Percentiles rank a stretch among this genome's conserved stretches.
These are phyloP conservation scores for Oryza rufipogon DNA, from an alignment of 176 grass and related monocot species.

Conservation along the genomic window DNA sequence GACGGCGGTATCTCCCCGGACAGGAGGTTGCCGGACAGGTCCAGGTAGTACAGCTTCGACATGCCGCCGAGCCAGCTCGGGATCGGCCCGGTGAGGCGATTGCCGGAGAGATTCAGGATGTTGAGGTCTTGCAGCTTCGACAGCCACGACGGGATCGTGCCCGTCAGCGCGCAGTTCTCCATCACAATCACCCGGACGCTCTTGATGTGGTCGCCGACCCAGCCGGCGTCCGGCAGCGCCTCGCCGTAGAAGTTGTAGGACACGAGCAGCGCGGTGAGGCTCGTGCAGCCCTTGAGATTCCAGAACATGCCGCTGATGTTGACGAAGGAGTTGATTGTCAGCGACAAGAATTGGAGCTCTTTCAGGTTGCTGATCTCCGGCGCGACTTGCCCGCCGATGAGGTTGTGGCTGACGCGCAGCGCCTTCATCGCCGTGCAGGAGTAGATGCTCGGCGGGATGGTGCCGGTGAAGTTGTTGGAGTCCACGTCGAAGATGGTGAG, in stretches of 20 bases:
- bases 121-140: conserved; percentile 48
- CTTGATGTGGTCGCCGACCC: conserved; percentile 43
- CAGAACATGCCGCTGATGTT: conserved; percentile 59
- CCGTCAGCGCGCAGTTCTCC: conserved; percentile 30
- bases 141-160: conserved; percentile 52
- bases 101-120: conserved; percentile 44
- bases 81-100: conserved; percentile 47
- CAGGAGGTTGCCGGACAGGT: conserved; percentile 48
- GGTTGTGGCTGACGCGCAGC: conserved; percentile 45
- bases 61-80: conserved; percentile 50
- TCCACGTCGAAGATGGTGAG: conserved; percentile 53
- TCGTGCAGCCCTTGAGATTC: conserved; percentile 41
- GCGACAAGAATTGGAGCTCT: conserved; percentile 42
- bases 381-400: conserved; percentile 32
- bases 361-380: conserved; percentile 41
- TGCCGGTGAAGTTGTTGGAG: conserved; percentile 51
- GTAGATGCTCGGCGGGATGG: conserved; percentile 57
- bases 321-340: conserved; percentile 43
- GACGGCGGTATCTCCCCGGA: conserved; percentile 43
- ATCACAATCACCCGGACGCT: conserved; percentile 45
- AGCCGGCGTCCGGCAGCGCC: conserved; percentile 50
- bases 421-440: conserved; percentile 37
- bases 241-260: conserved; percentile 61
- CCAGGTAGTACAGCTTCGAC: conserved; percentile 53
- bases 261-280: conserved; percentile 36